A percentile compares a stretch with the other conserved stretches of the same genome.
Conservation (phyloP, 352 stramenopile genomes). For the Pythium grandisporangium region DNA sequence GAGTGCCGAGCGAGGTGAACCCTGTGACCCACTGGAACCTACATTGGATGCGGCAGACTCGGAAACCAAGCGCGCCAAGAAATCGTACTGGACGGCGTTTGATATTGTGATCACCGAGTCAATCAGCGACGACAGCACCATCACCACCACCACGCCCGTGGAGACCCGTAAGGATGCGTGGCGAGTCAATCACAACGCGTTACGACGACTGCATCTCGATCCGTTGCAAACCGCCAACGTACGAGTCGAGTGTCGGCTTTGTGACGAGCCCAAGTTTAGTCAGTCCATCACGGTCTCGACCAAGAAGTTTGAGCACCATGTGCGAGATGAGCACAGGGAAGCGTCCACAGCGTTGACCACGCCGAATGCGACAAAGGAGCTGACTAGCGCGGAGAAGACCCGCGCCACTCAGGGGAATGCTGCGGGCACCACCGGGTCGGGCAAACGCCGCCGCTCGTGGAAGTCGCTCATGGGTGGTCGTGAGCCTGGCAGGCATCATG, state of each 20-base stretch:
- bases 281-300: constrained; percentile 20
- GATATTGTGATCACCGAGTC: constrained; percentile 14
- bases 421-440: not conserved
- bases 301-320: constrained; percentile 17
- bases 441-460: not conserved
- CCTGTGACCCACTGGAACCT: too few species aligned
- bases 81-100: constrained; percentile 18
- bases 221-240: constrained; percentile 7
- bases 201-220: constrained; percentile 13
- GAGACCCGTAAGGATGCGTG: constrained; percentile 15
- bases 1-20: not conserved
- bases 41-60: constrained; percentile 11
- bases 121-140: not conserved
- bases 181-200: constrained; percentile 16
- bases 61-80: constrained; percentile 19
- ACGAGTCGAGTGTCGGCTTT: constrained; percentile 15
- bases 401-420: constrained; percentile 3
- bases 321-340: constrained; percentile 12
- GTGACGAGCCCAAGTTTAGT: constrained; percentile 11
- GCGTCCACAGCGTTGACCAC: too few species aligned
- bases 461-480: too few species aligned
- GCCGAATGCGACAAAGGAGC: too few species aligned
- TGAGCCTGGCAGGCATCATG: too few species aligned
- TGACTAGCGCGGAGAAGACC: too few species aligned
- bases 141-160: not conserved